Base-by-base conservation (phyloP, 148 eudicot genomes). In the Chenopodium berlandieri region DNA sequence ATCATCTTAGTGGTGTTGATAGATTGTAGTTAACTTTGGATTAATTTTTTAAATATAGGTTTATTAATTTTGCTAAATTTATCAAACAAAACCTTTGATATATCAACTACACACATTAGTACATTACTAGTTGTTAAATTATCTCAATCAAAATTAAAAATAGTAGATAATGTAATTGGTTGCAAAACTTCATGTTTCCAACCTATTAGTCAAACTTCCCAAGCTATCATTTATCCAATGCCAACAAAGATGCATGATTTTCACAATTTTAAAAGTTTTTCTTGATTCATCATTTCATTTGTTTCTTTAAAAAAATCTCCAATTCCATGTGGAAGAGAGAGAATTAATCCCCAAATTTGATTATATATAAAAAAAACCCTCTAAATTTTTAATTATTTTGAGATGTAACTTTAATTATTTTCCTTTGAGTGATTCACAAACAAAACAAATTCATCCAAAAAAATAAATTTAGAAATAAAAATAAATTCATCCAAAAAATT, bases 371-470 rank as follows among this genome's bases (percentile, higher is more conserved):
- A 4, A 70, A 4, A 9, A 1, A 6, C 20, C 3, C 72, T 50
- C 2, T 50, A 69, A 70, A 40, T 48, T 17, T 13, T 40, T 40
- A 40, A 40, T 40, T 40, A 40, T 5, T 40, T 6, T 40, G 44
- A 40, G 44, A 40, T 40, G 44, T 40, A 40, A 40, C 44, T 40
- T 40, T 40, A 40, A 40, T 40, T 40, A 40, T 40, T 25, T 48
- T 4, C 63, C 77, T 74, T 52, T 74, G 77, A 74, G 77, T 74
- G 30, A 25, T 12, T 74, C 11, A 12, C 77, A 74, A 74, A 50
- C 77, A 74, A 74, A 50, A 52, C 77, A 74, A 74, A 50, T 27
- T 72, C 30, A 74, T 25, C 20, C n/a, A 46, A 2, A 40, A 7
- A 73, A 22, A 4, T 1, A 32, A 32, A 31, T 13, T 13, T 3